phyloP scores from a whole-genome alignment of 2,329 filamentous ascomycete species.

The Drechslera avenae region DNA sequence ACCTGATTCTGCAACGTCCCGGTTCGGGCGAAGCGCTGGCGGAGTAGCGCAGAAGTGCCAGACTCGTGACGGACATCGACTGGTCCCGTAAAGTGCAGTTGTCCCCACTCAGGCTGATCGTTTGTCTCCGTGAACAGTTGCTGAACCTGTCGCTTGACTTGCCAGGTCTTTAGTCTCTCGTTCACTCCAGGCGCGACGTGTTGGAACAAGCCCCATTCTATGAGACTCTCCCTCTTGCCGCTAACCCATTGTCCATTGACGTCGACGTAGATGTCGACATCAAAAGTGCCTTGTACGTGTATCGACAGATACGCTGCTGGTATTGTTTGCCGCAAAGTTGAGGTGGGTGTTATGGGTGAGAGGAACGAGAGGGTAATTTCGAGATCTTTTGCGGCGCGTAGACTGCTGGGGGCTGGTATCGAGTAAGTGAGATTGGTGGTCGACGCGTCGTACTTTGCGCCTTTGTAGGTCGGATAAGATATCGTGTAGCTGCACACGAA shows the following conservation, averaged over 20 bases:
- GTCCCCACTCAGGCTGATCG: conserved; percentile 85
- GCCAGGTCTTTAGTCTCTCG: conserved; percentile 67
- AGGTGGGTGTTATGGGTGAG: conserved; percentile 80
- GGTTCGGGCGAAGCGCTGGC: conserved; percentile 71
- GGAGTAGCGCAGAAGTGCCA: conserved; percentile 68
- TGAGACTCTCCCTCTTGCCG: conserved; percentile 69
- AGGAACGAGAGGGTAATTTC: conserved; percentile 69
- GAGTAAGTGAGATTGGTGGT: conserved; percentile 71
- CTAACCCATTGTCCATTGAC: conserved; percentile 75
- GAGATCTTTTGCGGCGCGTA: conserved; percentile 47
- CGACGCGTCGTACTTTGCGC: conserved; percentile 70
- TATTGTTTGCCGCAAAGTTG: conserved; percentile 77
- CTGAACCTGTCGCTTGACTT: conserved; percentile 64
- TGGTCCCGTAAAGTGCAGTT: conserved; percentile 76
- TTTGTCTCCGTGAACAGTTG: conserved; percentile 72
- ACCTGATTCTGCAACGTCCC: conserved; percentile 69
- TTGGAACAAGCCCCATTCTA: conserved; percentile 69
- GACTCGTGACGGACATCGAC: conserved; percentile 70
- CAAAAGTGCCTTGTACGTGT: conserved; percentile 67
- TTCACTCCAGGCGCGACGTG: conserved; percentile 49
- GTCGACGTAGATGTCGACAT: conserved; percentile 56
- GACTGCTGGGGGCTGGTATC: conserved; percentile 55
- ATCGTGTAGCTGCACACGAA: conserved; percentile 57
- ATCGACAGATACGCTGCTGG: conserved; percentile 82
- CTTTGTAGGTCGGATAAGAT: conserved; percentile 63